Evolutionary conservation across 257 asterid genomes (phyloP).

Genomic region (Eustoma russellianum): DNA sequence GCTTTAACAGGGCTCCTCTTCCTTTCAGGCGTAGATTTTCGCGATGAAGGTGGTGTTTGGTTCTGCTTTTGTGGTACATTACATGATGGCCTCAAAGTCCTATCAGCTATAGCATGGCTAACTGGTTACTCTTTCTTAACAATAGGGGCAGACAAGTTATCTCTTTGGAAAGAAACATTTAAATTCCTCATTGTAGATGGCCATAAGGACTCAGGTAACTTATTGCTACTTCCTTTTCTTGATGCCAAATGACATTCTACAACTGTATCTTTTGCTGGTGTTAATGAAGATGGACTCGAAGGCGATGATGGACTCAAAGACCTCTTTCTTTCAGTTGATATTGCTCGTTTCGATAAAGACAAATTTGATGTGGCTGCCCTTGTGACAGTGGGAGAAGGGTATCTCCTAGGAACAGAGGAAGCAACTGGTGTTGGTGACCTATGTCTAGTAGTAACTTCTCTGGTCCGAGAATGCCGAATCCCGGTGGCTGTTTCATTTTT

Average conservation of each 20-base stretch:
- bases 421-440: too few relatives aligned
- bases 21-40: conserved; percentile 66
- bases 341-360: conserved; percentile 48
- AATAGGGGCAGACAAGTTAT: conserved; percentile 32
- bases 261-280: conserved; percentile 51
- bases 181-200: too few relatives aligned
- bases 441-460: too few relatives aligned
- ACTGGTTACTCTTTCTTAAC: conserved; percentile 50
- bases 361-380: conserved; percentile 33
- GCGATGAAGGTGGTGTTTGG: conserved; percentile 28
- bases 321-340: conserved; percentile 65
- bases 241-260: conserved; percentile 56
- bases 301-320: conserved; percentile 56
- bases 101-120: conserved; percentile 32
- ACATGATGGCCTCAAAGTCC: conserved; percentile 42
- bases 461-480: too few relatives aligned
- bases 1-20: conserved; percentile 64
- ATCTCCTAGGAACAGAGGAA: too few relatives aligned
- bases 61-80: conserved; percentile 33
- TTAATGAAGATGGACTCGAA: conserved; percentile 43
- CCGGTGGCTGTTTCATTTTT: too few relatives aligned
- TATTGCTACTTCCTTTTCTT: too few relatives aligned
- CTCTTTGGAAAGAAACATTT: conserved; percentile 51
- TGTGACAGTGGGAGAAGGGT: conserved; percentile 38
- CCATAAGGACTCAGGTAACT: too few relatives aligned